phyloP scores from a whole-genome alignment of 352 stramenopile species.

The Globisporangium acanthophoron region DNA sequence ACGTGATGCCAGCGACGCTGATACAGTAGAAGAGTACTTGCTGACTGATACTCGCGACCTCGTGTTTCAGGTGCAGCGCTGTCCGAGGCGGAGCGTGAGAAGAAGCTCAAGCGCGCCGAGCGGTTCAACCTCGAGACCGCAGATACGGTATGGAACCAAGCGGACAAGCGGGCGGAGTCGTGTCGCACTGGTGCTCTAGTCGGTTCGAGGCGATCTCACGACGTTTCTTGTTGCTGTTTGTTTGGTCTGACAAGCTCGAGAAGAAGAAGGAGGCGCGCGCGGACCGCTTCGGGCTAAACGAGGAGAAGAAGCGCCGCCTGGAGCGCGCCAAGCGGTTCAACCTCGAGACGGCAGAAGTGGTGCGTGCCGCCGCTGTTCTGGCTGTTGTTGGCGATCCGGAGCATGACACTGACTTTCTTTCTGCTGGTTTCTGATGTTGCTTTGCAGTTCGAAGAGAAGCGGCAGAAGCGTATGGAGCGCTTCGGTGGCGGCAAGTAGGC shows the following conservation, averaged over 20 bases:
- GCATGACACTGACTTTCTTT: not conserved
- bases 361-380: conserved; percentile 17
- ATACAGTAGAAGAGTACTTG: too few relatives aligned
- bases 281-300: conserved; percentile 81
- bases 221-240: too few relatives aligned
- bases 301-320: conserved; percentile 38
- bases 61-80: not conserved
- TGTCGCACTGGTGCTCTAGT: too few relatives aligned
- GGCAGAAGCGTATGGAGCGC: conserved; percentile 64
- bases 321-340: conserved; percentile 2
- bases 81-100: conserved; percentile 36
- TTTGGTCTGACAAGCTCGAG: conserved; percentile 38
- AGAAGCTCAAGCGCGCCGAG: conserved; percentile 81
- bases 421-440: not conserved
- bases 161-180: too few relatives aligned
- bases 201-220: too few relatives aligned
- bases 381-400: not conserved
- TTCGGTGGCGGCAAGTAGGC: conserved; percentile 20
- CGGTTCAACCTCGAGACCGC: conserved; percentile 79
- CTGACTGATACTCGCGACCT: not conserved
- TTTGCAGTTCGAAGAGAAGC: conserved; percentile 65
- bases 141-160: not conserved
- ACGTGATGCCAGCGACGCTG: not conserved
- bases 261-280: conserved; percentile 76
- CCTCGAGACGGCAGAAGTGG: conserved; percentile 34